phyloP scores from a whole-genome alignment of 2,329 filamentous ascomycete genomes.

The Pyrenochaeta sp. region DNA sequence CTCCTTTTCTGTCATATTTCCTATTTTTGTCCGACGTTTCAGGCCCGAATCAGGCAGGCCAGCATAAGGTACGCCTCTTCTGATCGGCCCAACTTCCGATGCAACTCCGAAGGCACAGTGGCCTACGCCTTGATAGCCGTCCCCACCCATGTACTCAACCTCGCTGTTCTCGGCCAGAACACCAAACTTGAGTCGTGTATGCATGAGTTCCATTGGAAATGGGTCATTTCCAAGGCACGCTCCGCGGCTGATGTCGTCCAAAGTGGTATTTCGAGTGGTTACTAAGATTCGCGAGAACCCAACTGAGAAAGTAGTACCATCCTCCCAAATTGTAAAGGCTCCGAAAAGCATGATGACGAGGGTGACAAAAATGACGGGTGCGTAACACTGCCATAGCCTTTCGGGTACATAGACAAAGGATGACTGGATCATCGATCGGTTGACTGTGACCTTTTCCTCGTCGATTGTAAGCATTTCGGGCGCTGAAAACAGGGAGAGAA shows the following conservation, averaged over 20 bases:
- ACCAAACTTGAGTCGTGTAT: slow-evolving; percentile 48
- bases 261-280: slow-evolving; percentile 45
- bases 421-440: slow-evolving; percentile 33
- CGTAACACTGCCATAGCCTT: slow-evolving; percentile 47
- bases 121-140: slow-evolving; percentile 26
- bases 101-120: slow-evolving; percentile 46
- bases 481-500: slow-evolving; percentile 45
- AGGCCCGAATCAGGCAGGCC: slow-evolving; percentile 14
- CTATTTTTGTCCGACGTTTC: neutral
- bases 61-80: slow-evolving; percentile 33
- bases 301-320: slow-evolving; percentile 47
- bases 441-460: slow-evolving; percentile 22
- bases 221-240: slow-evolving; percentile 52
- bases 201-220: slow-evolving; percentile 49
- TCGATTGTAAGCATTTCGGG: slow-evolving; percentile 43
- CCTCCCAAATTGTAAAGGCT: slow-evolving; percentile 39
- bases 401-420: slow-evolving; percentile 42
- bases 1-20: neutral
- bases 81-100: slow-evolving; percentile 34
- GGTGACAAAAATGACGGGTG: slow-evolving; percentile 41
- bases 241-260: slow-evolving; percentile 51
- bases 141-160: slow-evolving; percentile 27
- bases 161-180: slow-evolving; percentile 43
- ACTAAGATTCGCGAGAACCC: slow-evolving; percentile 48
- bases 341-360: slow-evolving; percentile 41